A percentile compares a stretch with the other conserved stretches of the same genome.
Evolutionary conservation across 2,329 filamentous ascomycete species (phyloP).

Genomic region (Trichoderma semiorbis): DNA sequence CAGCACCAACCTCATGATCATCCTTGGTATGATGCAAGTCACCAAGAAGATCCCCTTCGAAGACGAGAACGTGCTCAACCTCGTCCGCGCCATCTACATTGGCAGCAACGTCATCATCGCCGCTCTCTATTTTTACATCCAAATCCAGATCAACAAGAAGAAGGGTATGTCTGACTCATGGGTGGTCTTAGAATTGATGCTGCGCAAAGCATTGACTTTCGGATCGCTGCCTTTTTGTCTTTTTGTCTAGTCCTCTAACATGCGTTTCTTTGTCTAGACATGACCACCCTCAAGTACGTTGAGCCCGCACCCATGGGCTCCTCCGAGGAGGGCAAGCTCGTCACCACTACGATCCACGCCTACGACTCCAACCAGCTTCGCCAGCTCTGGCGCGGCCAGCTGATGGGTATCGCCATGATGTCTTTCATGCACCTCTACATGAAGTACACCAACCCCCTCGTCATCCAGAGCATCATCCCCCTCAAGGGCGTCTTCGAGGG

Average conservation of each 20-base stretch:
- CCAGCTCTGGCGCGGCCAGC: constrained; percentile 79
- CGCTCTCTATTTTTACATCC: constrained; percentile 79
- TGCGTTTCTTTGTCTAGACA: constrained; percentile 55
- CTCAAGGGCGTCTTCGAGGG: constrained; percentile 93
- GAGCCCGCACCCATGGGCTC: constrained; percentile 93
- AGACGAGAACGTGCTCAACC: constrained; percentile 62
- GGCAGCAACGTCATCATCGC: constrained; percentile 77
- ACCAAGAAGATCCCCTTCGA: constrained; percentile 95
- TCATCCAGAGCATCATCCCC: constrained; percentile 98
- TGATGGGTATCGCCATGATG: constrained; percentile 99
- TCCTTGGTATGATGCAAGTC: constrained; percentile 97
- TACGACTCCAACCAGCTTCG: constrained; percentile 89
- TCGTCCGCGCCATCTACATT: constrained; percentile 53
- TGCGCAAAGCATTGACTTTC: not conserved
- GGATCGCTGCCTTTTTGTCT: constrained; percentile 18
- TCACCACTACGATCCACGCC: constrained; percentile 93
- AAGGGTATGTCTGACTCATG: constrained; percentile 67
- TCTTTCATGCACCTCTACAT: constrained; percentile 97
- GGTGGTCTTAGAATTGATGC: not conserved
- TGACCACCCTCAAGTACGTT: constrained; percentile 98
- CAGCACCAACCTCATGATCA: constrained; percentile 90
- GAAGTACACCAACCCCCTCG: constrained; percentile 98
- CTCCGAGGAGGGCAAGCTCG: constrained; percentile 88
- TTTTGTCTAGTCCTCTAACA: not conserved
- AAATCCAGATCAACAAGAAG: constrained; percentile 87